A percentile compares a stretch with the other conserved stretches of the same genome.
phyloP scores from a whole-genome alignment of 2,329 filamentous ascomycete genomes.

The Metarhizium robertsii region DNA sequence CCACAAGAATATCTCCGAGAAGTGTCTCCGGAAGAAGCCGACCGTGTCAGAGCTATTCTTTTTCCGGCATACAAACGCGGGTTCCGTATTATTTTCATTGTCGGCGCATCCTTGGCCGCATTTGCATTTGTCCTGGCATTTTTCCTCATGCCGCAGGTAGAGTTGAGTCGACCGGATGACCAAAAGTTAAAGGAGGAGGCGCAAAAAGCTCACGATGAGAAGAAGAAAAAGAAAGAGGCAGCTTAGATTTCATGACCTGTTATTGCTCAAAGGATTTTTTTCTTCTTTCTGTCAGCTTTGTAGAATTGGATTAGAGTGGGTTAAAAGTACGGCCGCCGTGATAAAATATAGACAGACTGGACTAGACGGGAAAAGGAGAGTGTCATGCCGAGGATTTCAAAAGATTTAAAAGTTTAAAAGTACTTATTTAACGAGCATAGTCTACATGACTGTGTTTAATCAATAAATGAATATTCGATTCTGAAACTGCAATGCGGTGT shows the following conservation, averaged over 20 bases:
- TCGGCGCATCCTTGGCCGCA: constrained; percentile 25
- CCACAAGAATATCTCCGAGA: constrained; percentile 22
- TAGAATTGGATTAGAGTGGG: background rate
- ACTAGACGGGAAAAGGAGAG: background rate
- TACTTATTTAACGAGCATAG: background rate
- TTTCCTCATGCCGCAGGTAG: constrained; percentile 30
- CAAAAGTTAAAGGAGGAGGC: constrained; percentile 26
- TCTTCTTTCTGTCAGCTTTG: background rate
- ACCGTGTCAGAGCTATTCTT: constrained; percentile 19
- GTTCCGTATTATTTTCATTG: constrained; percentile 29
- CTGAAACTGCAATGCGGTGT: too few relatives aligned
- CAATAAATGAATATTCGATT: too few relatives aligned
- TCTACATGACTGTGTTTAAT: too few relatives aligned
- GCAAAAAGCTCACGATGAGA: constrained; percentile 12
- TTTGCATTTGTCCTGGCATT: constrained; percentile 27
- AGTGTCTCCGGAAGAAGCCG: constrained; percentile 18
- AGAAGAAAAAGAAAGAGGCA: constrained; percentile 7
- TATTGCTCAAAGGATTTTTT: background rate
- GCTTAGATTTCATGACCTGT: background rate
- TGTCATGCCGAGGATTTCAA: background rate
- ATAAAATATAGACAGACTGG: background rate
- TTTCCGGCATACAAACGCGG: constrained; percentile 26
- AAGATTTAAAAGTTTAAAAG: background rate
- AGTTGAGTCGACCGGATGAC: constrained; percentile 27
- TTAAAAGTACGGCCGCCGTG: too few relatives aligned